Evolutionary conservation across 1,139 yeast species (phyloP).

Genomic region (Geotrichum aggregatum): DNA sequence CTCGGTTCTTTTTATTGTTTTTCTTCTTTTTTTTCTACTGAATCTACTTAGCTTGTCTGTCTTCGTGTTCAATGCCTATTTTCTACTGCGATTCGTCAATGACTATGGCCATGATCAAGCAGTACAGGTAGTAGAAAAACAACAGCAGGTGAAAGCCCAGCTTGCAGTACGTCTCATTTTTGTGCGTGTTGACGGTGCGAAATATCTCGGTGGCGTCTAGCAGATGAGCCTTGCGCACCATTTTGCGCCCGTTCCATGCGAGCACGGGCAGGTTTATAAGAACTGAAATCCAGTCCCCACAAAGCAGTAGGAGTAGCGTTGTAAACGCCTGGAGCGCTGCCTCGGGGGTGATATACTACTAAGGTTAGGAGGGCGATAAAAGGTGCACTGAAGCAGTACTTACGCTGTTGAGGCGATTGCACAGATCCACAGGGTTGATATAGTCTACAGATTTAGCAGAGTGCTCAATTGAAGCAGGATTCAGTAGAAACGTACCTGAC

Average conservation of each 20-base stretch:
- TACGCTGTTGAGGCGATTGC: constrained; percentile 68
- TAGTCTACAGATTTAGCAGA: constrained; percentile 41
- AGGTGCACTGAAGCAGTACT: not conserved
- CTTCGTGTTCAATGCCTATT: no score
- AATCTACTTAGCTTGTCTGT: no score
- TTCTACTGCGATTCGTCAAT: constrained; percentile 13
- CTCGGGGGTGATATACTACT: constrained; percentile 70
- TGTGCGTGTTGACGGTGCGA: constrained; percentile 82
- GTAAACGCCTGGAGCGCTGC: constrained; percentile 73
- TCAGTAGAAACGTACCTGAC: no score
- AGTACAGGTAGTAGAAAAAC: constrained; percentile 88
- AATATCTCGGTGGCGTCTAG: constrained; percentile 94
- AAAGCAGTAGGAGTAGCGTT: constrained; percentile 60
- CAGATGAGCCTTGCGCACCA: constrained; percentile 63
- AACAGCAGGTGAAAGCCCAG: constrained; percentile 80
- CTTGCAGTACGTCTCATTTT: constrained; percentile 81
- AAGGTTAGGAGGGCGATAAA: not conserved
- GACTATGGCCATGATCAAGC: constrained; percentile 57
- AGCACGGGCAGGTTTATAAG: constrained; percentile 73
- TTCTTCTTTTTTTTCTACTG: constrained; percentile 3
- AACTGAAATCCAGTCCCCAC: constrained; percentile 89
- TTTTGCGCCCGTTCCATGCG: constrained; percentile 72
- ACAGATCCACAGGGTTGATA: constrained; percentile 89
- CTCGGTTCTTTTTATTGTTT: constrained; percentile 3
- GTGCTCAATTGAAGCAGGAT: no score